These are phyloP conservation scores for Trametes elegans DNA, from an alignment of 768 basidiomycete genomes.

Conservation along the genomic window DNA sequence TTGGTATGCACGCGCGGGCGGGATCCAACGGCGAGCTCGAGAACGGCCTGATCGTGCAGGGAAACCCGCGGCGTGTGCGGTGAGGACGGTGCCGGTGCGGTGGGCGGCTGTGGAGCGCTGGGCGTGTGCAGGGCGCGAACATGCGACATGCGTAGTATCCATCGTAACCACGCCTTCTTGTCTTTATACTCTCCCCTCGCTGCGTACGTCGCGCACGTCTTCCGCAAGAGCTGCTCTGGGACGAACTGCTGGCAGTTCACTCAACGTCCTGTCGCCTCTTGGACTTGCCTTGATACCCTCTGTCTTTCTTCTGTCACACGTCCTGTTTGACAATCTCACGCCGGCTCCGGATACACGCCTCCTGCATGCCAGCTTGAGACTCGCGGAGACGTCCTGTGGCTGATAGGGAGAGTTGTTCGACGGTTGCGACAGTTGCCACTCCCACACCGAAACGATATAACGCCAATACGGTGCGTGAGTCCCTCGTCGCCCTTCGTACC, in stretches of 20 bases:
- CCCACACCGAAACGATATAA: constrained; percentile 10
- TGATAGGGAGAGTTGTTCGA: neutral
- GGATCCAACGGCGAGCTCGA: no score
- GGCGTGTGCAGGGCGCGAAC: no score
- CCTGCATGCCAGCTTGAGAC: neutral
- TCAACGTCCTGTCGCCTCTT: constrained; percentile 16
- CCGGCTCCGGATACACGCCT: neutral
- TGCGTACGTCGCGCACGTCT: neutral
- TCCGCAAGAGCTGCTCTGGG: constrained; percentile 10
- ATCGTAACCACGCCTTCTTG: constrained; percentile 10
- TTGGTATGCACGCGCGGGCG: no score
- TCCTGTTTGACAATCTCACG: neutral
- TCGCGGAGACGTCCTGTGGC: neutral
- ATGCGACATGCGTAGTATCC: no score
- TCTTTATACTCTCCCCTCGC: neutral
- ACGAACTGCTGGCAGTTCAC: constrained; percentile 24
- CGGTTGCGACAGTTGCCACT: constrained; percentile 12
- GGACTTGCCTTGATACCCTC: constrained; percentile 1
- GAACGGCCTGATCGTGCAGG: no score
- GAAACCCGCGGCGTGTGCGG: no score
- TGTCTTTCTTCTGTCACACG: constrained; percentile 9
- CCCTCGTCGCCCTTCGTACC: neutral
- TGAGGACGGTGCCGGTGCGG: neutral
- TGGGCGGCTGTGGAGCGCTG: neutral
- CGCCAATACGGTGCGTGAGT: neutral